Conservation (phyloP, 768 basidiomycete species). For the Lactarius vividus region DNA sequence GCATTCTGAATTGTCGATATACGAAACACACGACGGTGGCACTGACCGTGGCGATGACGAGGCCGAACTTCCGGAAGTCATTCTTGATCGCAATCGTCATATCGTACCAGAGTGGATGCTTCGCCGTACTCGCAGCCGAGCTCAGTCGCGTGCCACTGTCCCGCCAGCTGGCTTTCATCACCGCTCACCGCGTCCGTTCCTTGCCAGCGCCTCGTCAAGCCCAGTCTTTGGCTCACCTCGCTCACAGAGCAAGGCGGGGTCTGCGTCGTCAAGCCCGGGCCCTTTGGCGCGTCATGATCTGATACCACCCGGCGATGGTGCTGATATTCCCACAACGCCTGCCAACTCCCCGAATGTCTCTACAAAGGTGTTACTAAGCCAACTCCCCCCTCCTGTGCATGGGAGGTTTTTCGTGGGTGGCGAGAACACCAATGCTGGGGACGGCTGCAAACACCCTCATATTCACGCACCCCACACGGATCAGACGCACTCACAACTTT, state of each 20-base stretch:
- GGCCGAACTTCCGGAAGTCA: slow-evolving; percentile 92
- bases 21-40: slow-evolving; percentile 41
- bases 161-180: slow-evolving; percentile 34
- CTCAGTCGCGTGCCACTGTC: slow-evolving; percentile 45
- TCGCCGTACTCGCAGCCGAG: slow-evolving; percentile 42
- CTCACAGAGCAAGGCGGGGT: slow-evolving; percentile 19
- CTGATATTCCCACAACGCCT: slow-evolving; percentile 46
- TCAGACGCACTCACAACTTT: slow-evolving; percentile 19
- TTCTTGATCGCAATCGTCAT: slow-evolving; percentile 89
- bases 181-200: slow-evolving; percentile 44
- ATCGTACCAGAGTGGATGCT: slow-evolving; percentile 95
- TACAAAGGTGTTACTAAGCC: slow-evolving; percentile 11
- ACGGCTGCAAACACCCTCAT: slow-evolving; percentile 31
- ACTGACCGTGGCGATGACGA: slow-evolving; percentile 42
- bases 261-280: slow-evolving; percentile 36
- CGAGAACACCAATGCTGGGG: slow-evolving; percentile 34
- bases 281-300: slow-evolving; percentile 42
- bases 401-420: slow-evolving; percentile 16
- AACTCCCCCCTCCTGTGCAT: slow-evolving; percentile 11
- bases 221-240: slow-evolving; percentile 54
- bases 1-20: slow-evolving; percentile 1
- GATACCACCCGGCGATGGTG: slow-evolving; percentile 38
- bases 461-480: slow-evolving; percentile 40
- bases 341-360: slow-evolving; percentile 44
- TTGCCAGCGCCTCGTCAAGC: slow-evolving; percentile 61